These are phyloP conservation scores for Tylopilus orsonianus DNA, from an alignment of 1,284 basidiomycete genomes.

Conservation along the genomic window DNA sequence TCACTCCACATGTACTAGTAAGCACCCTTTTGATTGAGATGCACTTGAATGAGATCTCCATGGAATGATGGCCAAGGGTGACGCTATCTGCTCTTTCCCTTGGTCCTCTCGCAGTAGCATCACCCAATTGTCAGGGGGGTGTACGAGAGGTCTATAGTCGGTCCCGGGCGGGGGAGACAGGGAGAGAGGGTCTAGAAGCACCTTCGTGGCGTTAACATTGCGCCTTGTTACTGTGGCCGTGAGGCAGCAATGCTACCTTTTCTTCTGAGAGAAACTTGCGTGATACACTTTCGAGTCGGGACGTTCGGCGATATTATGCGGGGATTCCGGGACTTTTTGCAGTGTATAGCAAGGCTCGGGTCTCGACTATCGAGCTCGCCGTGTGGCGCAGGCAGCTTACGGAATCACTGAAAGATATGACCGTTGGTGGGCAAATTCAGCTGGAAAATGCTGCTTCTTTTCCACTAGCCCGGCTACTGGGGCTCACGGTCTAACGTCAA, in stretches of 20 bases:
- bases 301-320: too few species aligned
- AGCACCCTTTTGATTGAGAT: slow-evolving; percentile 1
- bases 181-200: slow-evolving; percentile 6
- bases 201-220: slow-evolving; percentile 14
- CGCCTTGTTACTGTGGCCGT: slow-evolving; percentile 2
- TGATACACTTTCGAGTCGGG: neutral
- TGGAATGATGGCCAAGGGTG: neutral
- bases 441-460: slow-evolving; percentile 14
- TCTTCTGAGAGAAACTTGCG: too few species aligned
- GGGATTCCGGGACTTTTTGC: too few species aligned
- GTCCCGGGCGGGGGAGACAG: slow-evolving; percentile 14
- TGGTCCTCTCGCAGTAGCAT: neutral
- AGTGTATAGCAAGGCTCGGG: neutral
- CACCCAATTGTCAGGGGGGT: neutral
- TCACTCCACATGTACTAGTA: slow-evolving; percentile 4
- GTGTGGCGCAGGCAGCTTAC: slow-evolving; percentile 26
- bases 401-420: slow-evolving; percentile 3
- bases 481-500: slow-evolving; percentile 24
- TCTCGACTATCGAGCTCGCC: slow-evolving; percentile 16
- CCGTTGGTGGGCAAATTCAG: slow-evolving; percentile 9
- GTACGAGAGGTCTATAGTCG: neutral
- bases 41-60: neutral
- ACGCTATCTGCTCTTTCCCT: neutral
- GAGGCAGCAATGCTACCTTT: neutral
- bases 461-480: slow-evolving; percentile 4